Conservation (phyloP, 768 basidiomycete genomes). For the Pholiota molesta region DNA sequence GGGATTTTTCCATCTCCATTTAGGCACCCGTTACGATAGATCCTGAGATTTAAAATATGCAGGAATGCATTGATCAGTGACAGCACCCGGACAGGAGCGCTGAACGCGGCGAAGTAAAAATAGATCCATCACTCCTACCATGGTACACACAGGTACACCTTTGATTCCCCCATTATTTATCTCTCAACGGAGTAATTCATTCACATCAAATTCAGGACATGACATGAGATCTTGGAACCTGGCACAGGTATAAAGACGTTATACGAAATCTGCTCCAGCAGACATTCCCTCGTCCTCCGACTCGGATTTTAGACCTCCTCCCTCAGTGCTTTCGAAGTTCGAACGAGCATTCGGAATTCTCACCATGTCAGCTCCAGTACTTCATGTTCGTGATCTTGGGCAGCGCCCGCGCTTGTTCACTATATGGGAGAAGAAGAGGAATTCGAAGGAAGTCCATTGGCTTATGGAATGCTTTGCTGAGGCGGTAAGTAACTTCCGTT, state of each 20-base stretch:
- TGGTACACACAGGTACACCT: slow-evolving; percentile 2
- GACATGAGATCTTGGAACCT: slow-evolving; percentile 9
- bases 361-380: slow-evolving; percentile 21
- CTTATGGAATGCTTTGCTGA: slow-evolving; percentile 65
- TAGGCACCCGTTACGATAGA: not conserved
- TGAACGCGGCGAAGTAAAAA: not conserved
- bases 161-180: slow-evolving; percentile 9
- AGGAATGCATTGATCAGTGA: not conserved
- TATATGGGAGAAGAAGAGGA: slow-evolving; percentile 53
- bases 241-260: slow-evolving; percentile 4
- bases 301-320: not conserved
- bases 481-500: slow-evolving; percentile 38
- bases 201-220: slow-evolving; percentile 14
- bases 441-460: slow-evolving; percentile 49
- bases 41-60: not conserved
- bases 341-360: not conserved
- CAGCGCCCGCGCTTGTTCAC: slow-evolving; percentile 41
- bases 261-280: not conserved
- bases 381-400: slow-evolving; percentile 46
- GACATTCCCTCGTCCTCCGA: not conserved
- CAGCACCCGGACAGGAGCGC: not conserved
- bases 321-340: not conserved
- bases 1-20: slow-evolving; percentile 2
- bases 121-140: slow-evolving; percentile 3
- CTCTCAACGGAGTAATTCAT: slow-evolving; percentile 19